Percentiles rank a stretch among this genome's conserved stretches.
These are phyloP conservation scores for Penicillium chermesinum DNA, from an alignment of 495 filamentous ascomycete genomes.

Conservation along the genomic window DNA sequence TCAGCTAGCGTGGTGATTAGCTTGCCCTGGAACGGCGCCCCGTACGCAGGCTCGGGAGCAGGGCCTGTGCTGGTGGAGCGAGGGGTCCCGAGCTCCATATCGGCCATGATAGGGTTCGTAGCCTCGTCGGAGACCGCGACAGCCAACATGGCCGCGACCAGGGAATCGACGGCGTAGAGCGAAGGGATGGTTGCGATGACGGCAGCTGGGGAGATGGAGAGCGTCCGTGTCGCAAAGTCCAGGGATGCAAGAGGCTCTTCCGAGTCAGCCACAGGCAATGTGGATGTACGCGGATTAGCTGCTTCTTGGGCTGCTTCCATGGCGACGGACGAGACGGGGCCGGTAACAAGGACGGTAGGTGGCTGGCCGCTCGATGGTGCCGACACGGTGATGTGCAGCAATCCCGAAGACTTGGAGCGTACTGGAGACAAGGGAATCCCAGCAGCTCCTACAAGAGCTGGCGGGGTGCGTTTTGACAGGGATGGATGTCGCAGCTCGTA, in stretches of 20 bases:
- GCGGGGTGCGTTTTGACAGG: constrained; percentile 49
- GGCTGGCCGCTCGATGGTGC: constrained; percentile 31
- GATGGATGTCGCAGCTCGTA: constrained; percentile 73
- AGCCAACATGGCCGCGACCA: constrained; percentile 60
- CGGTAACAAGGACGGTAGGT: constrained; percentile 40
- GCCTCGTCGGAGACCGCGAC: constrained; percentile 60
- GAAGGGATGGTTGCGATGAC: constrained; percentile 44
- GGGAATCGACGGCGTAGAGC: constrained; percentile 72
- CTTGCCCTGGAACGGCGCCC: constrained; percentile 23
- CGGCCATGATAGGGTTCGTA: constrained; percentile 34
- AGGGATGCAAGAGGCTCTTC: constrained; percentile 46
- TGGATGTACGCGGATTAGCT: constrained; percentile 40
- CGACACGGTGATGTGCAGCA: constrained; percentile 39
- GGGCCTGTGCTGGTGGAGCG: constrained; percentile 2
- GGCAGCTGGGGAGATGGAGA: constrained; percentile 42
- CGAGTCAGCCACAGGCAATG: constrained; percentile 35
- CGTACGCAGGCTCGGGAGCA: background rate
- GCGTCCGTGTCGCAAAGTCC: constrained; percentile 44
- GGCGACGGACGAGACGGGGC: constrained; percentile 30
- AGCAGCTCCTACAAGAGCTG: constrained; percentile 48
- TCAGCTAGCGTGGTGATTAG: constrained; percentile 39
- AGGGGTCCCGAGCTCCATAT: constrained; percentile 28
- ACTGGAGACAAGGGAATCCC: constrained; percentile 60
- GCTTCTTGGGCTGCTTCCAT: constrained; percentile 35
- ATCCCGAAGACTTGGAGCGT: constrained; percentile 28